Conservation (phyloP, 176 grass and related monocot genomes). For the Oropetium thomaeum region DNA sequence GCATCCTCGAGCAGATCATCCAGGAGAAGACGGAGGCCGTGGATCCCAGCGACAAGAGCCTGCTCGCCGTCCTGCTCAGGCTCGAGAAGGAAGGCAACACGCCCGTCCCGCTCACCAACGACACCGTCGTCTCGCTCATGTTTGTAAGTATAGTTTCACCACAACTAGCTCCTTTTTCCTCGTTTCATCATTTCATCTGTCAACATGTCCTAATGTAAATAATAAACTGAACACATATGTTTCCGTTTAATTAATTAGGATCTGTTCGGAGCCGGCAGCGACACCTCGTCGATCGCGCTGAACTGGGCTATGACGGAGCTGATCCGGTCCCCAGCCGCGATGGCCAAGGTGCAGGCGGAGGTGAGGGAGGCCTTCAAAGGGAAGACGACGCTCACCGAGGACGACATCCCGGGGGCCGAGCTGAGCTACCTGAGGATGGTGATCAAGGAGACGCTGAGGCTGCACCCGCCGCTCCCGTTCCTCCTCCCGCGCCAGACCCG, state of each 20-base stretch:
- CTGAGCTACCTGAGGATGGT: background rate
- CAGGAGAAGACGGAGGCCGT: background rate
- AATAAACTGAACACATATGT: too few relatives aligned
- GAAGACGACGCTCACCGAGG: background rate
- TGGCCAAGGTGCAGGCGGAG: background rate
- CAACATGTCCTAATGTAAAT: too few relatives aligned
- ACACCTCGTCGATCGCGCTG: background rate
- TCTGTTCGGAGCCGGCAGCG: conserved; percentile 6
- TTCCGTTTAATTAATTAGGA: background rate
- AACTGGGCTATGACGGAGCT: conserved; percentile 26
- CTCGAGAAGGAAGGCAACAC: background rate
- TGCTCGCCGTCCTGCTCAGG: conserved; percentile 5
- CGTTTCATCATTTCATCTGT: background rate
- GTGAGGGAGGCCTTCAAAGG: conserved; percentile 5
- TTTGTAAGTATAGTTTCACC: conserved; percentile 15
- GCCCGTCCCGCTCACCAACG: background rate
- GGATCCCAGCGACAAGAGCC: background rate
- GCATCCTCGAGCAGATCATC: conserved; percentile 2
- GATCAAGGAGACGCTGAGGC: background rate
- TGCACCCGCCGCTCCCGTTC: background rate
- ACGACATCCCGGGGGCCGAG: background rate
- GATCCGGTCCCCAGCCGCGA: background rate
- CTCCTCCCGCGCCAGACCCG: background rate
- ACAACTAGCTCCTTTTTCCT: background rate
- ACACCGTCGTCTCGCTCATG: background rate